A percentile compares a stretch with the other conserved stretches of the same genome.
phyloP scores from a whole-genome alignment of 805 yeast species.

The Zygoascus flipseniorum region DNA sequence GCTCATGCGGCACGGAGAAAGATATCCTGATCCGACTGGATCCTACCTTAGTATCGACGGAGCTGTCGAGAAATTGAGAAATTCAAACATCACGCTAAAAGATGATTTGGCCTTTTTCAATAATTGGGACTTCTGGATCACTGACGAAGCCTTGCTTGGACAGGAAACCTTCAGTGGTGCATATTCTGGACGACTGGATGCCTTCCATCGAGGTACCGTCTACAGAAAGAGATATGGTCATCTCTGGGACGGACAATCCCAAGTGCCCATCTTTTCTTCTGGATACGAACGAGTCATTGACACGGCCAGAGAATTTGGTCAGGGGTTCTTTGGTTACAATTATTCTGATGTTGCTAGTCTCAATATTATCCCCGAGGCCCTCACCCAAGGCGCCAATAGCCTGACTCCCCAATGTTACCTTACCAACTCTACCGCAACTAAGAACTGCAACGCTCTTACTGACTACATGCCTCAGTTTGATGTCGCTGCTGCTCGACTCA shows the following conservation, averaged over 20 bases:
- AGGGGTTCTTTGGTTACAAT: conserved; percentile 48
- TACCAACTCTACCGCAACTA: conserved; percentile 26
- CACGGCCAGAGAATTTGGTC: conserved; percentile 47
- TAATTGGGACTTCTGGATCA: conserved; percentile 37
- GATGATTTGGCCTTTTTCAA: conserved; percentile 43
- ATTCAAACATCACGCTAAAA: conserved; percentile 4
- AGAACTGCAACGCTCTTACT: conserved; percentile 2
- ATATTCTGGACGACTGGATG: conserved; percentile 46
- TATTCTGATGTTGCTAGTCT: conserved; percentile 33
- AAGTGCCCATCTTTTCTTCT: conserved; percentile 46
- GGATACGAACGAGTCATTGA: conserved; percentile 48
- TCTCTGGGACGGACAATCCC: conserved; percentile 32
- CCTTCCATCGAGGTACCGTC: conserved; percentile 41
- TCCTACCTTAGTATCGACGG: conserved; percentile 6
- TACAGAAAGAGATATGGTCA: conserved; percentile 43
- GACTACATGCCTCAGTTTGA: conserved; percentile 17
- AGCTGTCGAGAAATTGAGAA: conserved; percentile 12
- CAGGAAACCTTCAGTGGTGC: conserved; percentile 44
- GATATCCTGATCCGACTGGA: conserved; percentile 35
- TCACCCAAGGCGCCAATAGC: conserved; percentile 46
- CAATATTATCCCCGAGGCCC: conserved; percentile 39
- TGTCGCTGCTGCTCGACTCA: conserved; percentile 25
- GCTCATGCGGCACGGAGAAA: conserved; percentile 50
- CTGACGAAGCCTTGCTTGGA: conserved; percentile 34
- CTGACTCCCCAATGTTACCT: conserved; percentile 46